These are phyloP conservation scores for Sporothrix schenckii DNA, from an alignment of 2,329 filamentous ascomycete genomes.

Conservation along the genomic window DNA sequence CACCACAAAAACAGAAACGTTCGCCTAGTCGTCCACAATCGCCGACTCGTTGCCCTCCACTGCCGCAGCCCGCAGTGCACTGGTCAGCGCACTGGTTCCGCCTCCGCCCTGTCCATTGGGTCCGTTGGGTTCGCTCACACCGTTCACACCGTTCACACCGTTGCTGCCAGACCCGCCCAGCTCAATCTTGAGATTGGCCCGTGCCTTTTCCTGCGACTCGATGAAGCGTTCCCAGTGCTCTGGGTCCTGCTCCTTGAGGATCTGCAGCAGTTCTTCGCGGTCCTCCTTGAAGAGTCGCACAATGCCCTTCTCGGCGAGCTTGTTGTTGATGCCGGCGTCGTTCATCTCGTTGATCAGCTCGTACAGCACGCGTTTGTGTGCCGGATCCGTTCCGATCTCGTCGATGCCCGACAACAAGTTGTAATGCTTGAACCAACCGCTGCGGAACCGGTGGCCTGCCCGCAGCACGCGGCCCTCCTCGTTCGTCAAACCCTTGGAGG, in stretches of 20 bases:
- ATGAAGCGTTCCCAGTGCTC: conserved; percentile 67
- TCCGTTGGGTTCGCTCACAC: too few relatives aligned
- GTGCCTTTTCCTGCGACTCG: conserved; percentile 63
- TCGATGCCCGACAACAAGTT: conserved; percentile 54
- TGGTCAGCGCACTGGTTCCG: conserved; percentile 3
- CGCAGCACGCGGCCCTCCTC: conserved; percentile 62
- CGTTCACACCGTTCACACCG: not conserved
- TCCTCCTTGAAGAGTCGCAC: conserved; percentile 65
- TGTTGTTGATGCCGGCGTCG: conserved; percentile 59
- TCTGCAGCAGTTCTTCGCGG: conserved; percentile 53
- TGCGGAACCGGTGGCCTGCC: conserved; percentile 60
- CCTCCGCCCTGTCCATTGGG: too few relatives aligned
- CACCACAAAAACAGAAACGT: not conserved
- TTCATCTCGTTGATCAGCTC: conserved; percentile 65
- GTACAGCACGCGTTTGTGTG: conserved; percentile 58
- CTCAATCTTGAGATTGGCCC: conserved; percentile 52
- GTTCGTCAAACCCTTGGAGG: conserved; percentile 57
- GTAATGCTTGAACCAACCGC: conserved; percentile 57
- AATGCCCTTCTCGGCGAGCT: conserved; percentile 61
- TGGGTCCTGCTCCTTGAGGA: conserved; percentile 63
- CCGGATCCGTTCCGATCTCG: conserved; percentile 55
- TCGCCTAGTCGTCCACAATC: conserved; percentile 23
- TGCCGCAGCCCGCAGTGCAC: not conserved
- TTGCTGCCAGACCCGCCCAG: conserved; percentile 7
- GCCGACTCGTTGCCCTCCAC: conserved; percentile 24